phyloP scores from a whole-genome alignment of 768 basidiomycete species.

The Lentinula boryana region DNA sequence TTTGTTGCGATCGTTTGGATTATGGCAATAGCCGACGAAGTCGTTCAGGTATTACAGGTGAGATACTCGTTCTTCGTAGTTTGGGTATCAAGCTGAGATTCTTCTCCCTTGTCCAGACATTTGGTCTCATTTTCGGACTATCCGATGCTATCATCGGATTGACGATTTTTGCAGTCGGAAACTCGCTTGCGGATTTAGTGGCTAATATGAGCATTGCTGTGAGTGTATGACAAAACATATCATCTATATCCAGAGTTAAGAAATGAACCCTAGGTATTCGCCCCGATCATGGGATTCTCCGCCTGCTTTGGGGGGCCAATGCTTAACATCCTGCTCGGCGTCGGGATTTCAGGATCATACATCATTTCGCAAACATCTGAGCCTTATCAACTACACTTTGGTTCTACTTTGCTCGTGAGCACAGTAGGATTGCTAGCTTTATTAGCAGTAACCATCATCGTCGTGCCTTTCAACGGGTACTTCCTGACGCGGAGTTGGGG shows the following conservation, averaged over 20 bases:
- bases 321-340: conserved; percentile 86
- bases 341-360: conserved; percentile 89
- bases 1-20: conserved; percentile 92
- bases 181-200: conserved; percentile 93
- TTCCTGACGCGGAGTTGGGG: conserved; percentile 81
- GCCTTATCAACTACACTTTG: conserved; percentile 73
- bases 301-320: conserved; percentile 93
- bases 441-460: conserved; percentile 67
- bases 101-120: conserved; percentile 48
- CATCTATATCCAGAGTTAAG: neutral
- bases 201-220: conserved; percentile 95
- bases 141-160: conserved; percentile 97
- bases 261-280: conserved; percentile 52
- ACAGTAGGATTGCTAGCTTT: conserved; percentile 74
- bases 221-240: conserved; percentile 18
- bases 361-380: conserved; percentile 59
- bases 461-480: conserved; percentile 84
- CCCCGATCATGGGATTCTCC: conserved; percentile 91
- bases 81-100: conserved; percentile 6
- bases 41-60: conserved; percentile 86
- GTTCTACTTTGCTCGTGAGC: conserved; percentile 80
- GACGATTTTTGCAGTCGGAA: conserved; percentile 95
- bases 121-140: conserved; percentile 90
- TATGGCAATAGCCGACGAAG: conserved; percentile 96
- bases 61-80: conserved; percentile 10